Evolutionary conservation across 768 basidiomycete species (phyloP).

Genomic region (Naganishia onofrii): DNA sequence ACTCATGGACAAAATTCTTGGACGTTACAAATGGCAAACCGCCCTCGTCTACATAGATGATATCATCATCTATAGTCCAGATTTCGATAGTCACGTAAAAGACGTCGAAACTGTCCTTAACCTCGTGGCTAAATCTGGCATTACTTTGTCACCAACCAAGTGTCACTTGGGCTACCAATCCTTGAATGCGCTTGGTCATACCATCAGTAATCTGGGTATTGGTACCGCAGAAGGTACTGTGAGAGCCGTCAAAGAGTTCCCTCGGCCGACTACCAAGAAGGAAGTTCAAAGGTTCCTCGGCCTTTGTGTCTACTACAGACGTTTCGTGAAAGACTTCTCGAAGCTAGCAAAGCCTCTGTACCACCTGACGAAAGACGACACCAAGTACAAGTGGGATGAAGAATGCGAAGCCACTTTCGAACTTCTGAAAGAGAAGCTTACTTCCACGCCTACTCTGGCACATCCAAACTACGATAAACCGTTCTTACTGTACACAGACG

Average conservation of each 20-base stretch:
- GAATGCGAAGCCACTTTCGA: background rate
- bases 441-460: no score
- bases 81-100: conserved; percentile 39
- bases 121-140: background rate
- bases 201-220: background rate
- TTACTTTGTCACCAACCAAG: background rate
- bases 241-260: background rate
- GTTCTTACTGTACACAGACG: background rate
- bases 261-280: background rate
- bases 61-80: conserved; percentile 9
- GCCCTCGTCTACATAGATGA: conserved; percentile 24
- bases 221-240: background rate
- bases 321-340: conserved; percentile 38
- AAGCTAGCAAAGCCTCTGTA: conserved; percentile 28
- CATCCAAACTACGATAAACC: background rate
- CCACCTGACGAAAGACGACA: conserved; percentile 24
- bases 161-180: conserved; percentile 19
- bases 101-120: conserved; percentile 30
- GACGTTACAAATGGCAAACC: background rate
- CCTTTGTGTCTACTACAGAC: conserved; percentile 34
- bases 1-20: conserved; percentile 16
- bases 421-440: no score
- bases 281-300: no score
- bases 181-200: background rate
- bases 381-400: conserved; percentile 19